phyloP scores from a whole-genome alignment of 257 asterid species.

The Petrea volubilis region DNA sequence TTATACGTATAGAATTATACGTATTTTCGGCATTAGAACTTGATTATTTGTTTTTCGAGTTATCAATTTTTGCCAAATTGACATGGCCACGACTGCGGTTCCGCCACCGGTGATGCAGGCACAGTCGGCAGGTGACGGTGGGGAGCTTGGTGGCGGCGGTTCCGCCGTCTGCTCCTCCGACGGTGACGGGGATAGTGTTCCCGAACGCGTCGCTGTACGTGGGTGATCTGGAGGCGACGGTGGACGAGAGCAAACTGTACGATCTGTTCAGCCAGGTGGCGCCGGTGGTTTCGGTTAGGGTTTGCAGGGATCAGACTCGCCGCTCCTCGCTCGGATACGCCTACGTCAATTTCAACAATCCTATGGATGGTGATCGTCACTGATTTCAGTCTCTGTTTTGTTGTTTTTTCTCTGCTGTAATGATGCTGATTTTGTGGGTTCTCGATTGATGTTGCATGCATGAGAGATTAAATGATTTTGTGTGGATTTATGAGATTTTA shows the following conservation, averaged over 20 bases:
- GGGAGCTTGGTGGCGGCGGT: conserved; percentile 21
- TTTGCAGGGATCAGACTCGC: conserved; percentile 67
- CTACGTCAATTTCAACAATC: conserved; percentile 65
- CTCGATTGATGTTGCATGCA: conserved; percentile 25
- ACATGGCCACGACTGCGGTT: conserved; percentile 51
- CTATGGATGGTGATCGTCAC: conserved; percentile 54
- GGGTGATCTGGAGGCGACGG: conserved; percentile 71
- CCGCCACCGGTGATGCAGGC: conserved; percentile 38
- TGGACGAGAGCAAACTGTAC: conserved; percentile 61
- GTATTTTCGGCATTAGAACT: neutral
- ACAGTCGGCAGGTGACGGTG: conserved; percentile 26
- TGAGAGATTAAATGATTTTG: neutral
- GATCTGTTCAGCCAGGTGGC: conserved; percentile 74
- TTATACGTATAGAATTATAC: neutral
- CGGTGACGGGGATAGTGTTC: conserved; percentile 10
- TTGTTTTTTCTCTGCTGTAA: neutral
- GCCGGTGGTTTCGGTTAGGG: conserved; percentile 66
- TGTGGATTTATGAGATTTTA: neutral
- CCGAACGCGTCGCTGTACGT: conserved; percentile 63
- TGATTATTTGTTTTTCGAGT: neutral
- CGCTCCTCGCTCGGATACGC: conserved; percentile 68
- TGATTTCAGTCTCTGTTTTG: neutral
- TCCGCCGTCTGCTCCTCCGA: conserved; percentile 32
- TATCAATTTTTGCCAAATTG: neutral
- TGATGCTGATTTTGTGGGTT: neutral